Evolutionary conservation across 495 filamentous ascomycete species (phyloP).

Genomic region (Neurospora pannonica): DNA sequence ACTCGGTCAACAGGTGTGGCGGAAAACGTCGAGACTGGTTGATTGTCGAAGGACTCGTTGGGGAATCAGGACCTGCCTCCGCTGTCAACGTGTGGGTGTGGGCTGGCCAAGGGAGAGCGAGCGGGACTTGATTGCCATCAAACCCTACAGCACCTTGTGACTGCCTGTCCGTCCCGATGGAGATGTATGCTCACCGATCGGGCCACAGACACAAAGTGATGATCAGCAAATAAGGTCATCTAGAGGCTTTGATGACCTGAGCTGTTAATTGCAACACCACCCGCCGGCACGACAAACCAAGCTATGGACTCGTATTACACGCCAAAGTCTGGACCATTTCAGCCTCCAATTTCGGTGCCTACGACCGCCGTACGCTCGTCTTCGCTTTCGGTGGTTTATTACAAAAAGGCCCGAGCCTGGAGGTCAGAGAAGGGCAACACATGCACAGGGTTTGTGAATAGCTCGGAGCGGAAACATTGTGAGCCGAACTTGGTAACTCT

Average conservation of each 20-base stretch:
- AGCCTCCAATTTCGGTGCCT: not conserved
- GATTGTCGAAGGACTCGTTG: not conserved
- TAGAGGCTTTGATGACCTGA: not conserved
- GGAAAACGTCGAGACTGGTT: not conserved
- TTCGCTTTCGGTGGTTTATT: not conserved
- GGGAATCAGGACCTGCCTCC: not conserved
- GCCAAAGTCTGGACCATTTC: not conserved
- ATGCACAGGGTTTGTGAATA: not conserved
- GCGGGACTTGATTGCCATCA: constrained; percentile 27
- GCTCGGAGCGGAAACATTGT: not conserved
- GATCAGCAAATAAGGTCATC: constrained; percentile 5
- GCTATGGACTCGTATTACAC: not conserved
- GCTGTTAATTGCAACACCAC: not conserved
- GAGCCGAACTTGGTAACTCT: not conserved
- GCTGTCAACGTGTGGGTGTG: constrained; percentile 9
- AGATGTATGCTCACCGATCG: constrained; percentile 12
- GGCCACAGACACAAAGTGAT: constrained; percentile 11
- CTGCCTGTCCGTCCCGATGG: constrained; percentile 17
- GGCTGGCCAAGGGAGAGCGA: constrained; percentile 5
- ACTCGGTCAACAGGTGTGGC: not conserved
- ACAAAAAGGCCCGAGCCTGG: not conserved
- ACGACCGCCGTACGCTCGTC: not conserved
- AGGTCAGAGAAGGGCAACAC: not conserved
- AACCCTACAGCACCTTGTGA: constrained; percentile 21
- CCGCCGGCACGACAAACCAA: not conserved